Evolutionary conservation across 768 basidiomycete genomes (phyloP).

Genomic region (Lactarius evosmus): DNA sequence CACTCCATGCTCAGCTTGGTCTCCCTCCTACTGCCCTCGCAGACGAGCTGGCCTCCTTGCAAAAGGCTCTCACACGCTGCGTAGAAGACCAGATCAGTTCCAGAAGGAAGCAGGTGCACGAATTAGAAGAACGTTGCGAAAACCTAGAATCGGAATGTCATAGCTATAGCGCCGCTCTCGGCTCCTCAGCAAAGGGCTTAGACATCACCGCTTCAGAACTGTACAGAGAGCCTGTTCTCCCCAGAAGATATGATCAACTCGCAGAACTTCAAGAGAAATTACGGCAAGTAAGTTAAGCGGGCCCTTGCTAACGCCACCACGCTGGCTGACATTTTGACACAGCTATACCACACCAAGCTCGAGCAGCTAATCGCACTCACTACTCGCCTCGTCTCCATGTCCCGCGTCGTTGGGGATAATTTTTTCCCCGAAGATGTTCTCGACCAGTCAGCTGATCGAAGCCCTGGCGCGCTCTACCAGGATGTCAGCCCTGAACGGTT

Average conservation of each 20-base stretch:
- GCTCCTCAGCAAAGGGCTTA: constrained; percentile 64
- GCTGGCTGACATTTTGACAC: constrained; percentile 1
- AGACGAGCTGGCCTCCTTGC: constrained; percentile 72
- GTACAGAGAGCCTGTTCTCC: constrained; percentile 68
- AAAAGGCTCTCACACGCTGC: constrained; percentile 69
- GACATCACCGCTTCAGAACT: constrained; percentile 65
- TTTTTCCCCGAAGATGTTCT: constrained; percentile 59
- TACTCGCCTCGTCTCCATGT: constrained; percentile 57
- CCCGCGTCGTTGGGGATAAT: constrained; percentile 55
- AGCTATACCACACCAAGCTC: constrained; percentile 75
- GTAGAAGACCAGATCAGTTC: constrained; percentile 71
- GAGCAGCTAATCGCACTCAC: constrained; percentile 71
- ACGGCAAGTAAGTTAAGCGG: constrained; percentile 57
- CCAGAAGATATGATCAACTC: constrained; percentile 65
- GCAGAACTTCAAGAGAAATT: constrained; percentile 73
- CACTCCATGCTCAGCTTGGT: constrained; percentile 80
- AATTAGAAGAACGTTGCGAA: constrained; percentile 63
- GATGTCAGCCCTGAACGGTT: constrained; percentile 84
- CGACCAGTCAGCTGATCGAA: constrained; percentile 42
- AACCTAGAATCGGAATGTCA: constrained; percentile 61
- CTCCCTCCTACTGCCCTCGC: constrained; percentile 75
- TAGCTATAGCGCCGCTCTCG: constrained; percentile 65
- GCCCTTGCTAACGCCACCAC: constrained; percentile 19
- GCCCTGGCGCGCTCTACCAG: constrained; percentile 41
- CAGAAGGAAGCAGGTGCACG: constrained; percentile 72